Evolutionary conservation across 306 rosid species (phyloP).

Genomic region (Acmispon strigosus): DNA sequence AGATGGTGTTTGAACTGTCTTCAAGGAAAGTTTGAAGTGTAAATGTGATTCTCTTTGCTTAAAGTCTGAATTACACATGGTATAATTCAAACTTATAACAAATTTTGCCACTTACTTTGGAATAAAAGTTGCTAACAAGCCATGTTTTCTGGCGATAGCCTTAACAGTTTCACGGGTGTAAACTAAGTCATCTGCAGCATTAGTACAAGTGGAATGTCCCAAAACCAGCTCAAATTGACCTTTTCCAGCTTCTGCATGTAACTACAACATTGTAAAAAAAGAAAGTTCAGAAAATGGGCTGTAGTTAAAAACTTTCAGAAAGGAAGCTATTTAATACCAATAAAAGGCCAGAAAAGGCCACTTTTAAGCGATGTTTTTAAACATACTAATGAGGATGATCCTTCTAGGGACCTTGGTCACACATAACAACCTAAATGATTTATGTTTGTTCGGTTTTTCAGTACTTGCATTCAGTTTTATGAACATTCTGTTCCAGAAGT

Average conservation of each 20-base stretch:
- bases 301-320: neutral
- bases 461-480: neutral
- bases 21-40: neutral
- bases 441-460: neutral
- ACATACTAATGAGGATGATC: neutral
- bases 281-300: neutral
- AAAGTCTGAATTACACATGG: neutral
- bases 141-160: slow-evolving; percentile 73
- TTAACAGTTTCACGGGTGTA: slow-evolving; percentile 72
- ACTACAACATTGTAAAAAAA: slow-evolving; percentile 28
- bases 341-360: neutral
- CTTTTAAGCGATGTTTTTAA: slow-evolving; percentile 7
- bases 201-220: slow-evolving; percentile 49
- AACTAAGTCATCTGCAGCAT: slow-evolving; percentile 68
- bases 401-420: slow-evolving; percentile 1
- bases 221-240: slow-evolving; percentile 80
- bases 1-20: neutral
- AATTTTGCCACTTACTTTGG: slow-evolving; percentile 64
- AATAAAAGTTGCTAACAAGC: slow-evolving; percentile 76
- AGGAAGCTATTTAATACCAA: neutral
- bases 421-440: neutral
- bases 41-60: neutral
- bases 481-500: neutral
- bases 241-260: slow-evolving; percentile 83
- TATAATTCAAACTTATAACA: neutral